A percentile compares a stretch with the other conserved stretches of the same genome.
phyloP scores from a whole-genome alignment of 2,329 filamentous ascomycete species.

The Colletotrichum liaoningense region DNA sequence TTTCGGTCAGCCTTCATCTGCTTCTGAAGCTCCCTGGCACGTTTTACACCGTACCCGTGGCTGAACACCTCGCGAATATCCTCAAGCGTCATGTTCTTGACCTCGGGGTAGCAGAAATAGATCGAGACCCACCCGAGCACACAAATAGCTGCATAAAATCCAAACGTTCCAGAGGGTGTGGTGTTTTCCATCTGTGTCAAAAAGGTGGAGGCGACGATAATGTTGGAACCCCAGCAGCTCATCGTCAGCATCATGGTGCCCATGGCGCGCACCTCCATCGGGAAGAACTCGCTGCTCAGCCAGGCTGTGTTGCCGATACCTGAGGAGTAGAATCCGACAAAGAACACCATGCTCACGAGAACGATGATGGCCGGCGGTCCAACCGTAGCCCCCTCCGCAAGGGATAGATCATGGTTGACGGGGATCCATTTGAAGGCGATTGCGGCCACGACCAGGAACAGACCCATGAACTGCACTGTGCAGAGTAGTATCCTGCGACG shows the following conservation, averaged over 20 bases:
- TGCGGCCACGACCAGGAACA: conserved; percentile 53
- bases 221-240: conserved; percentile 58
- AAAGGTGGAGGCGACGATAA: conserved; percentile 63
- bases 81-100: conserved; percentile 66
- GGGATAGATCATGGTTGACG: conserved; percentile 52
- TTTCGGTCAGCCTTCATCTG: conserved; percentile 39
- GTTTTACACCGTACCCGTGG: conserved; percentile 57
- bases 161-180: conserved; percentile 61
- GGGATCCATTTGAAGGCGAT: conserved; percentile 59
- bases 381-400: conserved; percentile 47
- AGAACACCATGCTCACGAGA: conserved; percentile 55
- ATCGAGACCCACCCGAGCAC: conserved; percentile 58
- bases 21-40: conserved; percentile 52
- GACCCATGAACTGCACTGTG: conserved; percentile 57
- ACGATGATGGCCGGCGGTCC: conserved; percentile 47
- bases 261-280: conserved; percentile 58
- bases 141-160: conserved; percentile 63
- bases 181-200: conserved; percentile 61
- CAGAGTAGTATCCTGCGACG: conserved; percentile 56
- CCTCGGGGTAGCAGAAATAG: conserved; percentile 64
- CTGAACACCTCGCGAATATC: conserved; percentile 63
- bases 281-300: conserved; percentile 59
- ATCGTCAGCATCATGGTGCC: conserved; percentile 61
- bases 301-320: conserved; percentile 60
- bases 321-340: conserved; percentile 55